phyloP scores from a whole-genome alignment of 2,329 filamentous ascomycete species.

The Paramyrothecium roridum region DNA sequence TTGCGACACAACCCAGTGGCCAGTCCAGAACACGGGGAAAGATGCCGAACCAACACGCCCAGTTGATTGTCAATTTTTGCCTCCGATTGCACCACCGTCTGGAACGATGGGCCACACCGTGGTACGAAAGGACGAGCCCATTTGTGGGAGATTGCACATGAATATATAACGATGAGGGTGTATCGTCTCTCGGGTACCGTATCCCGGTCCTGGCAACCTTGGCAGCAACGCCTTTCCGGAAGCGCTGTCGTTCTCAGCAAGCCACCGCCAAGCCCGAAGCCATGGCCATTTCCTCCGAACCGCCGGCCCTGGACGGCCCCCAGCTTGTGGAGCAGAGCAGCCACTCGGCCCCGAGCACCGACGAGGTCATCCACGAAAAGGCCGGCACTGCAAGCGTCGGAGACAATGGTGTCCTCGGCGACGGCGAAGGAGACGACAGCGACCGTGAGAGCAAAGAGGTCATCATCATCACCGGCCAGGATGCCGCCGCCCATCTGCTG shows the following conservation, averaged over 20 bases:
- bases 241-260: too few relatives aligned
- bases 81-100: background rate
- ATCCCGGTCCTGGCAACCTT: background rate
- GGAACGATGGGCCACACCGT: too few relatives aligned
- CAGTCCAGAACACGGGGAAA: background rate
- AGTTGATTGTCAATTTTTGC: background rate
- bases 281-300: background rate
- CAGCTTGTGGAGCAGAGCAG: background rate
- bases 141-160: background rate
- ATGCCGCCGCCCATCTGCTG: conserved; percentile 46
- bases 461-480: conserved; percentile 49
- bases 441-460: conserved; percentile 31
- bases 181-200: background rate
- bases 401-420: background rate
- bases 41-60: background rate
- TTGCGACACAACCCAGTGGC: background rate
- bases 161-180: background rate
- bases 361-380: conserved; percentile 25
- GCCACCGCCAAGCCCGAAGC: background rate
- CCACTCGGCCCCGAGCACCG: conserved; percentile 19
- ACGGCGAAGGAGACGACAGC: conserved; percentile 21
- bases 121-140: background rate
- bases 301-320: background rate
- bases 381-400: conserved; percentile 3
- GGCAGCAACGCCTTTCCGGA: too few relatives aligned